Conservation (phyloP, 1,284 basidiomycete species). For the Rhodotorula sp. region DNA sequence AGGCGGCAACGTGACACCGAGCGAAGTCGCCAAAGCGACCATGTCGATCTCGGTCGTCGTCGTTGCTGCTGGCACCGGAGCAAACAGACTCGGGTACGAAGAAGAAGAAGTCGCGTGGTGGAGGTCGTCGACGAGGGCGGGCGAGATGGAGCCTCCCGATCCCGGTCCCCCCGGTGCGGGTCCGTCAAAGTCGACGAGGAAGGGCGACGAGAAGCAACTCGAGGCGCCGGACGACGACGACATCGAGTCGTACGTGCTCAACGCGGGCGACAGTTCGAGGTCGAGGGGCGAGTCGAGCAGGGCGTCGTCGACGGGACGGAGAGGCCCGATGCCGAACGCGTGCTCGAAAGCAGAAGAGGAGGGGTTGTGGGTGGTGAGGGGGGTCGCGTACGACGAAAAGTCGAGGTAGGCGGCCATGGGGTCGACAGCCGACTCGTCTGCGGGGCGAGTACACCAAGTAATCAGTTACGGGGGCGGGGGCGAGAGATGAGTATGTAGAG, state of each 20-base stretch:
- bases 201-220: constrained; percentile 20
- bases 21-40: background rate
- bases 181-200: constrained; percentile 18
- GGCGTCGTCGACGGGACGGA: constrained; percentile 35
- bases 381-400: constrained; percentile 29
- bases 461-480: background rate
- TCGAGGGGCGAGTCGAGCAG: constrained; percentile 42
- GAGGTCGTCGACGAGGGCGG: background rate
- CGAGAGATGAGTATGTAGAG: too few relatives aligned
- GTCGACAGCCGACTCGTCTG: constrained; percentile 32
- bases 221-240: too few relatives aligned
- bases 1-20: background rate
- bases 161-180: background rate
- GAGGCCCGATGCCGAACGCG: constrained; percentile 19
- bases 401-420: constrained; percentile 35
- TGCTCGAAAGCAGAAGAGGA: constrained; percentile 8
- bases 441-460: background rate
- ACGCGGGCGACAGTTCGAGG: constrained; percentile 34
- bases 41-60: background rate
- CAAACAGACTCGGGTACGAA: constrained; percentile 17
- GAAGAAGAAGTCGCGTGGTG: background rate
- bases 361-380: background rate
- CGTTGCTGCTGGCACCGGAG: background rate
- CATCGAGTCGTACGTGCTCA: constrained; percentile 18
- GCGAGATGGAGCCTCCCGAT: background rate